Evolutionary conservation across 768 basidiomycete species (phyloP), one percentile per base, ranked within the genome.

Genomic region (Sarcodon aspratus): DNA sequence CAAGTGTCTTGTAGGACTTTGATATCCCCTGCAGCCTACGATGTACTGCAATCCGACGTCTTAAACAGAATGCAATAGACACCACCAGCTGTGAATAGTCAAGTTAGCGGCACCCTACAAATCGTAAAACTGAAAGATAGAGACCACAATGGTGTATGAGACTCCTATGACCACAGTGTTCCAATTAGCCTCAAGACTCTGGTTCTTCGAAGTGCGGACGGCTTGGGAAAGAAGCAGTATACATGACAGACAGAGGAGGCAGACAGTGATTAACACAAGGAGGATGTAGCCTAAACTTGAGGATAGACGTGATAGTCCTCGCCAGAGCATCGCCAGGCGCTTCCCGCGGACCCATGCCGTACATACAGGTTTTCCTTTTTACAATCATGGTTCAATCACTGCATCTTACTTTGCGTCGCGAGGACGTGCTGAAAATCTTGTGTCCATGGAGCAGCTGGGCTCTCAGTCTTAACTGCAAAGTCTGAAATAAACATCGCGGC

Each of bases 81-180:
- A 68, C 63, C 9, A 76, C 60, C 37, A 80, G 65, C 86, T 67
- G 37, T 13, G 33, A 17, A 17, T 44, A 9, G 1, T 21, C 32
- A 48, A 44, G 17, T 46, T n/a, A 43, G 50, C 32, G 35, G 18
- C 17, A 17, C 13, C 18, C 9, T 34, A 18, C 17, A 18, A 32
- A 12, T 43, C 10, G 21, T 9, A 47, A 44, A 48, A 13, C 9
- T 42, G 9, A 40, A 9, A 12, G 9, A 27, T 13, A 66, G 80
- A 49, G 56, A 86, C 86, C 63, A 89, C 72, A 8, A 82, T 58
- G 57, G 73, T 67, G 61, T 89, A 90, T 0, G 85, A 78, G n/a
- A 75, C 75, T 9, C 78, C 79, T 33, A 90, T 78, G 47, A 80
- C 70, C 31, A 84, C 64, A 6, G 78, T 75, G 61, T 89, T 79